Conservation (phyloP, 75 land plant genomes). For the Pinus tabuliformis region DNA sequence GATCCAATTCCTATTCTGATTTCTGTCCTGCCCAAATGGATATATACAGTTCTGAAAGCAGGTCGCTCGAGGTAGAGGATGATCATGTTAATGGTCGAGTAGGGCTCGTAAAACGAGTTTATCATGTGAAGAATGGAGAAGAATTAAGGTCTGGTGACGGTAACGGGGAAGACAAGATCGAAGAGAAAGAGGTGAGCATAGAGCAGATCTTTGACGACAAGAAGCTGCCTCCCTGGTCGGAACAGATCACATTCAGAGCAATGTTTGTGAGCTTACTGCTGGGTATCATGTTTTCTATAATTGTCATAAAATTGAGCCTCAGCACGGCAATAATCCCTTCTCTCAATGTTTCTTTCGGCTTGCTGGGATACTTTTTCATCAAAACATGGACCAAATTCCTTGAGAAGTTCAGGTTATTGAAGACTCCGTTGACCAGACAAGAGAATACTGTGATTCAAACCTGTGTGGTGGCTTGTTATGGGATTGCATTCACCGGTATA, state of each 20-base stretch:
- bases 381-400: conserved; percentile 33
- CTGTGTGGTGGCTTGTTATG: too few species aligned
- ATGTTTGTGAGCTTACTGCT: conserved; percentile 45
- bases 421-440: conserved; percentile 50
- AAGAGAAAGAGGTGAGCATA: too few species aligned
- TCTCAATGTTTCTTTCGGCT: conserved; percentile 50
- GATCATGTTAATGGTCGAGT: too few species aligned
- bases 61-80: too few species aligned
- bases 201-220: not conserved
- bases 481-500: too few species aligned
- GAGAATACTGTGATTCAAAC: conserved; percentile 18
- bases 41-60: too few species aligned
- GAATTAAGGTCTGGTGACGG: too few species aligned
- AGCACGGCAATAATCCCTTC: conserved; percentile 58
- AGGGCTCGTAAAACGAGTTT: too few species aligned
- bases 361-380: conserved; percentile 55
- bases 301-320: conserved; percentile 60
- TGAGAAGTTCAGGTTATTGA: conserved; percentile 26
- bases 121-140: too few species aligned
- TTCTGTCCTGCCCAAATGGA: too few species aligned
- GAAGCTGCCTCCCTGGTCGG: conserved; percentile 51
- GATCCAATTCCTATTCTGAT: too few species aligned
- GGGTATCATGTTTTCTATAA: conserved; percentile 55
- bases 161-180: too few species aligned
- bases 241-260: conserved; percentile 15